Evolutionary conservation across 1,284 basidiomycete genomes (phyloP), one percentile per base, ranked within the genome.

Genomic region (Cutaneotrichosporon cavernicola): DNA sequence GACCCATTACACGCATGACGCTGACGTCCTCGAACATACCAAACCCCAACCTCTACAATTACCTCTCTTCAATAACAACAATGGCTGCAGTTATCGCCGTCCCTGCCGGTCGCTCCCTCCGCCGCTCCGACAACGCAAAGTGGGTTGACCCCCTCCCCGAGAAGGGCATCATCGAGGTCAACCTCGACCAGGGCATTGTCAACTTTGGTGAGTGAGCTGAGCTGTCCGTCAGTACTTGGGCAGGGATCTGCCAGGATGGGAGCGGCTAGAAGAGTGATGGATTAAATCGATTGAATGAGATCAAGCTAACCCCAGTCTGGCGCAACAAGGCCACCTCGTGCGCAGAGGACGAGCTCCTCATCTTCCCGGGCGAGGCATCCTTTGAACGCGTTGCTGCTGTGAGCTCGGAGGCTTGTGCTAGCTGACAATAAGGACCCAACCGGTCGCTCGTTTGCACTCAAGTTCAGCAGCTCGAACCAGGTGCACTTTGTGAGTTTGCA

Each of bases 311-410:
- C 26, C 3, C 60, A 79, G 79, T 70, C 57, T 80, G 78, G 79
- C 76, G 70, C 58, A 74, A 73, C 58, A 67, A 74, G 52, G 68
- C 65, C 21, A 70, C 66, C 14, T 68, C 66, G 51, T 61, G 57
- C 30, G 65, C 69, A 21, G 76, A 79, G 60, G 78, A 80, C 64
- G 76, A 80, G 56, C 71, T 78, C 31, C 73, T 81, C 66, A 71
- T 81, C 68, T 80, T 81, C 69, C 78, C 76, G n/a, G 76, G 75
- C n/a, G 80, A 80, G 70, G 78, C 77, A 0, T 72, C 71, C 5
- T 80, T 81, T 51, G 70, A 74, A 57, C 73, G 73, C 55, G 76
- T 79, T n/a, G 60, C 64, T 9, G 73, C 76, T 58, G 76, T 76
- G 47, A 59, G 75, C 62, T 21, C 7, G 9, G 18, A n/a, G 18